A percentile compares a stretch with the other conserved stretches of the same genome.
Conservation (phyloP, 2,329 filamentous ascomycete species). For the Aspergillus unguis region DNA sequence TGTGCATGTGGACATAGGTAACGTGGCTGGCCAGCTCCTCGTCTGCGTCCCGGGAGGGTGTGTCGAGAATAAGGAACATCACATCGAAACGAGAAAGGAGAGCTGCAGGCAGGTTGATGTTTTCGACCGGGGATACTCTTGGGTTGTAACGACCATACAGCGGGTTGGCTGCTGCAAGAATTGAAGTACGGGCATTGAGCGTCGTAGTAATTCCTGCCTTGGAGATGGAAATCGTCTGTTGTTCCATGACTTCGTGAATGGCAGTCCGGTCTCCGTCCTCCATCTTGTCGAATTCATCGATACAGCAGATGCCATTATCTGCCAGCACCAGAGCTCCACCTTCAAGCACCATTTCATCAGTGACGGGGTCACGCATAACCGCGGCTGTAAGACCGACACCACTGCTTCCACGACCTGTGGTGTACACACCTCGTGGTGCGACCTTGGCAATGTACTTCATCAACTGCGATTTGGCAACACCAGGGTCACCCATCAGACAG, state of each 20-base stretch:
- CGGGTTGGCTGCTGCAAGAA: constrained; percentile 93
- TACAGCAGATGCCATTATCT: constrained; percentile 79
- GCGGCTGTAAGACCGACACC: constrained; percentile 79
- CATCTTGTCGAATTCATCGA: constrained; percentile 87
- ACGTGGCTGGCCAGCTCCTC: constrained; percentile 95
- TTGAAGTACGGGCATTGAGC: constrained; percentile 91
- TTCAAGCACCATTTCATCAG: constrained; percentile 74
- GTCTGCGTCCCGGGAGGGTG: constrained; percentile 81
- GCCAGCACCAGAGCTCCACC: constrained; percentile 75
- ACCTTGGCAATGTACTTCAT: constrained; percentile 99
- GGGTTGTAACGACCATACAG: constrained; percentile 98
- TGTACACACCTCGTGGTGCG: constrained; percentile 85
- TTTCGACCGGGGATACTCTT: constrained; percentile 93
- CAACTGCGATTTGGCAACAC: constrained; percentile 98
- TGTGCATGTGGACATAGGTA: constrained; percentile 95
- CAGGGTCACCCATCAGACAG: constrained; percentile 97
- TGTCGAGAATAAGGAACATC: constrained; percentile 94
- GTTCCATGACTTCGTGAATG: constrained; percentile 85
- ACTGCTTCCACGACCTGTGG: constrained; percentile 75
- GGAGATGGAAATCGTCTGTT: constrained; percentile 79
- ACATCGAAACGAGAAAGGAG: constrained; percentile 96
- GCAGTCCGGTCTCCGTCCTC: constrained; percentile 73
- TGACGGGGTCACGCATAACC: constrained; percentile 76
- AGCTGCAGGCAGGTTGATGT: constrained; percentile 98
- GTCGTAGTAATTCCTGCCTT: constrained; percentile 96